phyloP scores from a whole-genome alignment of 495 filamentous ascomycete species.

The Tuber microsphaerosporum region DNA sequence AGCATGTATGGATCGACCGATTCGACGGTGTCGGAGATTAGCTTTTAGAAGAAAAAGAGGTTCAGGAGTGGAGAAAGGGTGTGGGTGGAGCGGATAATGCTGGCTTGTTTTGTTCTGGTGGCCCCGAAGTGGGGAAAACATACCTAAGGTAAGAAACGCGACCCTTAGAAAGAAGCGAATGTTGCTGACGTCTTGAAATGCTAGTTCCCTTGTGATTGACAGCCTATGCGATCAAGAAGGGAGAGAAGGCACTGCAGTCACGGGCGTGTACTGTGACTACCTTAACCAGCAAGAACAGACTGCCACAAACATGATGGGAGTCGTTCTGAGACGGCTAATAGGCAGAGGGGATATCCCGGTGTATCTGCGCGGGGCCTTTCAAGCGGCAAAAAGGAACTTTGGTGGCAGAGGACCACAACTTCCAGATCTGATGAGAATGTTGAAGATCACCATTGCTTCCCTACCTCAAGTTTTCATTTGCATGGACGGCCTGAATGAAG shows the following conservation, averaged over 20 bases:
- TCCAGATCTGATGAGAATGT: not conserved
- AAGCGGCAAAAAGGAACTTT: not conserved
- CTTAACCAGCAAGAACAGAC: not conserved
- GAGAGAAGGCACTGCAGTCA: not conserved
- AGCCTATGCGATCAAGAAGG: not conserved
- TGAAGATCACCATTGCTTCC: not conserved
- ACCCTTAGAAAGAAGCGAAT: not conserved
- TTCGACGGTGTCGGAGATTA: too few species aligned
- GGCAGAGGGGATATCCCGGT: not conserved
- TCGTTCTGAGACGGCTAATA: not conserved
- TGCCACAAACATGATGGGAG: not conserved
- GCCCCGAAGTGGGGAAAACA: too few species aligned
- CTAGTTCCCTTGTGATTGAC: not conserved
- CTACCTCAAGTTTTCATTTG: not conserved
- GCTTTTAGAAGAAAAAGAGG: too few species aligned
- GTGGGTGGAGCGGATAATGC: too few species aligned
- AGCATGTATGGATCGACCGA: too few species aligned
- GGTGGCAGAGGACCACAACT: not conserved
- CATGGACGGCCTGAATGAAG: not conserved
- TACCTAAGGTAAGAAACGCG: not conserved
- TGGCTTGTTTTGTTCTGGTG: too few species aligned
- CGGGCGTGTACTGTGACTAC: not conserved
- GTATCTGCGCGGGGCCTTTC: not conserved
- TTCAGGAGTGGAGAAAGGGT: too few species aligned
- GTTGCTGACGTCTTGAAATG: not conserved